Evolutionary conservation across 305 asterid genomes (phyloP), one percentile per base, ranked within the genome.

Genomic region (Fraxinus latifolia): DNA sequence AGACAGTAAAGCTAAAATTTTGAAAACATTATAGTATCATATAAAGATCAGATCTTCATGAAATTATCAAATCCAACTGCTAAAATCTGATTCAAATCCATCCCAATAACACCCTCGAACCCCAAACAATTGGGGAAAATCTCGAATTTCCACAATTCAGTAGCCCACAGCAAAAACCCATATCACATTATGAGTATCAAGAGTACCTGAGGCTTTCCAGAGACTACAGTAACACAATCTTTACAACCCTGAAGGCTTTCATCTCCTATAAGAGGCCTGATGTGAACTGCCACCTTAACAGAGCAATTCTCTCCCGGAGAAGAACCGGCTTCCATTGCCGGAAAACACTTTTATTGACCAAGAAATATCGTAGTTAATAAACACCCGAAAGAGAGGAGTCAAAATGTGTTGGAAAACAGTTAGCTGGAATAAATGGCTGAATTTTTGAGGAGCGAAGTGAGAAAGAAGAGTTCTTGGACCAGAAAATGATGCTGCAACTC

Each of bases 271-370:
- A 95, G 96, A 74, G 99, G 99, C 89, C 99, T 88, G 17, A 92
- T 87, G 82, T 96, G 98, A 87, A 96, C 97, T 9, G 98, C 98
- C 39, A 96, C 99, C 89, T 96, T 96, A 7, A 96, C 99, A 90
- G 96, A 96, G 32, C 98, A 96, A 87, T 96, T 97, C 83, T 93
- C 98, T 19, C 91, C 99, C 29, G 89, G 78, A 71, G 90, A 88
- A 85, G 80, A 42, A 85, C 80, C 87, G 29, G 88, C 84, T 89
- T 94, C 97, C 97, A 94, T 93, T 74, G 83, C 17, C 72, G 44
- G 86, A 67, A 29, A 77, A 77, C 47, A 21, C 73, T 12, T 31
- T 15, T 34, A 65, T 58, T 33, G 4, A 58, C 78, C 78, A 71
- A 39, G 67, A 71, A 25, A 12, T 53, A 21, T 65, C 25, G 34